These are phyloP conservation scores for Immersiella caudata DNA, from an alignment of 495 filamentous ascomycete species.

Conservation along the genomic window DNA sequence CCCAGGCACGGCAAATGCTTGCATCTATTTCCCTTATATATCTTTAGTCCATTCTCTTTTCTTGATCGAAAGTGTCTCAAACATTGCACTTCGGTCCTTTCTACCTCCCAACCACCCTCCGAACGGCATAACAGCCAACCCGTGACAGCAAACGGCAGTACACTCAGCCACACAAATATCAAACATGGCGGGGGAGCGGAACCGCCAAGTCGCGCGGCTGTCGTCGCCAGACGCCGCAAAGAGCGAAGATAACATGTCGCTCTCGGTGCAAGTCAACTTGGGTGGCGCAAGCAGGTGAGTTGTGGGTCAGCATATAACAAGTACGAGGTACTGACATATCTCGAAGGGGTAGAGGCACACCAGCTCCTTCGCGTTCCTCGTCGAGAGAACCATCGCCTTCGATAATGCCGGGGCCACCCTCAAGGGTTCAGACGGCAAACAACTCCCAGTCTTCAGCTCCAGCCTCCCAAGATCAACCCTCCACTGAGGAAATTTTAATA, in stretches of 20 bases:
- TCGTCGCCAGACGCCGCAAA: constrained; percentile 21
- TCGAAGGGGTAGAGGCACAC: constrained; percentile 14
- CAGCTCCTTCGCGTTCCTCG: constrained; percentile 15
- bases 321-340: not conserved
- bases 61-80: not conserved
- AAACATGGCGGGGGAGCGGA: constrained; percentile 19
- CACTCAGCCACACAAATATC: not conserved
- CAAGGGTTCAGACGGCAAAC: constrained; percentile 20
- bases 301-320: not conserved
- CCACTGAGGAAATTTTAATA: constrained; percentile 30
- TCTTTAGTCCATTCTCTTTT: not conserved
- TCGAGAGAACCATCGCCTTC: constrained; percentile 20
- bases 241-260: constrained; percentile 34
- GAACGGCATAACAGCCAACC: not conserved
- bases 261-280: constrained; percentile 35
- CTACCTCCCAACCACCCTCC: not conserved
- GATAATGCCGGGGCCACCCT: constrained; percentile 17
- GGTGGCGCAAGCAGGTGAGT: constrained; percentile 34
- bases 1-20: not conserved
- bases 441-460: constrained; percentile 26
- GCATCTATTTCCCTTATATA: constrained; percentile 1
- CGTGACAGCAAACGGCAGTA: not conserved
- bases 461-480: constrained; percentile 23
- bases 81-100: not conserved
- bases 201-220: constrained; percentile 10